These are phyloP conservation scores for Monascus ruber DNA, from an alignment of 2,329 filamentous ascomycete species.

Conservation along the genomic window DNA sequence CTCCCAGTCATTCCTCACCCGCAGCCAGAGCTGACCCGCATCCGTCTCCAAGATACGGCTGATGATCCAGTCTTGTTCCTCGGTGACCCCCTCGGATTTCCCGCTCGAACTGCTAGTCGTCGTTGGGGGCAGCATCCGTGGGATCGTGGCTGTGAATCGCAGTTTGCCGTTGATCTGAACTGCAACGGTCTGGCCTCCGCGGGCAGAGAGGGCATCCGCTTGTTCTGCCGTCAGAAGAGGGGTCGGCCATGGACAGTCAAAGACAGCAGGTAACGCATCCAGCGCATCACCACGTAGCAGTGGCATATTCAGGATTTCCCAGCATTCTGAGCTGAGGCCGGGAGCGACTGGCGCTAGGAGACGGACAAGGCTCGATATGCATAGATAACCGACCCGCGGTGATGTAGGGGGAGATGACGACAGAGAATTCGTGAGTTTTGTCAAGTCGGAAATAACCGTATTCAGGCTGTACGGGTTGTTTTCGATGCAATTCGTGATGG, in stretches of 20 bases:
- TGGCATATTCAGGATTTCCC: constrained; percentile 45
- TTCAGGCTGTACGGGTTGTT: constrained; percentile 66
- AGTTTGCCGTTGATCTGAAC: constrained; percentile 75
- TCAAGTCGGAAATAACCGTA: constrained; percentile 72
- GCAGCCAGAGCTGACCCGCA: constrained; percentile 48
- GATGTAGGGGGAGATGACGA: constrained; percentile 34
- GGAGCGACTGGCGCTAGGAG: constrained; percentile 73
- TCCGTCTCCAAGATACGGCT: constrained; percentile 49
- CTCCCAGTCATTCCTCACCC: constrained; percentile 37
- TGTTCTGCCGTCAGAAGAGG: constrained; percentile 26
- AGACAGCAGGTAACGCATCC: constrained; percentile 24
- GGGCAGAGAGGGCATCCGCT: constrained; percentile 38
- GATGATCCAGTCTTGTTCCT: constrained; percentile 50
- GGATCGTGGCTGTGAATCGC: constrained; percentile 55
- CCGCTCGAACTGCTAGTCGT: constrained; percentile 7
- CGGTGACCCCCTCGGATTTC: constrained; percentile 7
- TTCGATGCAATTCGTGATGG: constrained; percentile 57
- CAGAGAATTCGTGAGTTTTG: constrained; percentile 64
- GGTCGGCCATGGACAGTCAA: constrained; percentile 47
- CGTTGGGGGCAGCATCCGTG: constrained; percentile 36
- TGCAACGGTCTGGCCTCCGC: constrained; percentile 41
- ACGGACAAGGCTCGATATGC: constrained; percentile 48
- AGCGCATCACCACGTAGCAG: constrained; percentile 5
- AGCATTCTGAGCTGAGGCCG: constrained; percentile 71
- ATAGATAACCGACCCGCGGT: constrained; percentile 32